Evolutionary conservation across 192 early-diverging fungal genomes (phyloP), one percentile per base, ranked within the genome.

Genomic region (Phlyctochytrium planicorne): DNA sequence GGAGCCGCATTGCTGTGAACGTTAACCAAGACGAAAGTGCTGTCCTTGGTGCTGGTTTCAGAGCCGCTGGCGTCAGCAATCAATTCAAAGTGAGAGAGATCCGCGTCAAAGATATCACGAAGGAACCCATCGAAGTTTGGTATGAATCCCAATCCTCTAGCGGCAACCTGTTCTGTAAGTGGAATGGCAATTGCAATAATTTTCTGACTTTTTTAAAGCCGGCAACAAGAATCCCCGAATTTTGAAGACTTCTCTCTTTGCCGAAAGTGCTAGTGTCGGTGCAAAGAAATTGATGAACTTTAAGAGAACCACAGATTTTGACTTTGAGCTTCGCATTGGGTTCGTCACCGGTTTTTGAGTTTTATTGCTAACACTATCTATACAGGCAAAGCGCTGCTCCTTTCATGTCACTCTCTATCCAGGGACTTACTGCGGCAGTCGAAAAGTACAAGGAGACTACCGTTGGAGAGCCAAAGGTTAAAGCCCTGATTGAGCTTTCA

Each of bases 1-100:
- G 85, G 30, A 87, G 87, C 56, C 93, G 92, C 76, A 88, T 99
- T 66, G 93, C 95, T 32, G 87, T 91, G 81, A 96, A 94, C 65
- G 87, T 99, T 37, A 97, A 99, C 69, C 91, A 83, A 47, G 97
- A 99, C 65, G 97, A 99, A 82, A 95, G 96, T 17, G 92, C 91
- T 34, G 96, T 95, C 32, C 74, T 93, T 68, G 91, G 92, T 33
- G 95, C 94, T 57, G 93, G 88, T 3, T 93, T 96, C 81, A 85
- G 87, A 57, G 93, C 89, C 30, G 97, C 97, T 2, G 80, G 83
- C 52, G 75, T 94, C 50, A 94, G 91, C 71, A 83, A 87, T 67
- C 90, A 91, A 69, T 97, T 98, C 82, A 86, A 86, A 68, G 87
- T 95, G n/a, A 85, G 90, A 59, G 88, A 92, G 67, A 89, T 97